Evolutionary conservation across 306 rosid species (phyloP), one percentile per base, ranked within the genome.

Genomic region (Rubus idaeus): DNA sequence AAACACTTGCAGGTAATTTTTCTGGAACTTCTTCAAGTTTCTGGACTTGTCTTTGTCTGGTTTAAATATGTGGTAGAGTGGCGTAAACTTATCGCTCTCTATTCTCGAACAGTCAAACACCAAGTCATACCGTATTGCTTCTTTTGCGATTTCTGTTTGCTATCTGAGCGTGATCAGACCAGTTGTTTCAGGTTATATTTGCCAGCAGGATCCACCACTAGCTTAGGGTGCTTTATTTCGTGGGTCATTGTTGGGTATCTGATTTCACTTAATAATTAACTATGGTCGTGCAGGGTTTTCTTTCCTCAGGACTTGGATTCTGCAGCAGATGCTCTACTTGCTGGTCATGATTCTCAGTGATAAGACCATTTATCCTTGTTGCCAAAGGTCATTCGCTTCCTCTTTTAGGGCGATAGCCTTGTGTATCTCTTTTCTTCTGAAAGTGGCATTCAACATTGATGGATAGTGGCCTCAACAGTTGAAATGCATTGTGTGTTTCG

Each of bases 301-400:
- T 93, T 93, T 86, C 98, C 96, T 50, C 93, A 86, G 18, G 98
- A 93, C 85, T 78, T 93, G 84, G 95, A 91, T 78, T 90, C 98
- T 73, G 93, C 89, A 4, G 98, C 98, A 71, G 95, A 93, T 85
- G 88, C 87, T 75, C 81, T 93, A 73, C 88, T 91, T 51, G 90
- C 86, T 64, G 76, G 79, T 44, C 56, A 42, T 35, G 61, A 62
- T 70, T 60, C 90, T 75, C 80, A 83, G 45, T 78, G 80, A 73
- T 16, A 50, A 44, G 74, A 44, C 35, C 62, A 51, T 70, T 52
- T 46, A n/a, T 74, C 45, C 26, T 60, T 61, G 41, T 9, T 50
- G 75, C 51, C 14, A 11, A 68, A 77, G 66, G 68, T 75, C 46
- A 53, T 13, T 39, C 81, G 40, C 68, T 71, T 80, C 52, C 78